Evolutionary conservation across 2,329 filamentous ascomycete genomes (phyloP).

Genomic region (Metarhizium rileyi): DNA sequence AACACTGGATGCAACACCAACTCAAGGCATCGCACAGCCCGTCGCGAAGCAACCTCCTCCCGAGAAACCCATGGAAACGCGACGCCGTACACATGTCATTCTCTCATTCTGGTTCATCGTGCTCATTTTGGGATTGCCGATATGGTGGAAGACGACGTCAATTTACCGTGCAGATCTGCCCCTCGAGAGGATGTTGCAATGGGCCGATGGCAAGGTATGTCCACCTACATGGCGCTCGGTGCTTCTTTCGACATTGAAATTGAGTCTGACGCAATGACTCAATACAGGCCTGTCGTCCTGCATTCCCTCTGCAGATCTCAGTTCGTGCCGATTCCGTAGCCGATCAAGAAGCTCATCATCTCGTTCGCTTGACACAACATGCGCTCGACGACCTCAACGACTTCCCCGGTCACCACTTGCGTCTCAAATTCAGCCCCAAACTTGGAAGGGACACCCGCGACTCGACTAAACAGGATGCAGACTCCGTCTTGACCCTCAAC

Average conservation of each 20-base stretch:
- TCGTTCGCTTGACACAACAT: conserved; percentile 75
- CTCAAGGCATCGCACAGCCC: conserved; percentile 7
- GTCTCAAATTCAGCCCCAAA: conserved; percentile 29
- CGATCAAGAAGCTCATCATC: conserved; percentile 57
- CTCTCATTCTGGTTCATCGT: conserved; percentile 87
- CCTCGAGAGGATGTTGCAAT: conserved; percentile 73
- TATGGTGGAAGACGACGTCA: conserved; percentile 93
- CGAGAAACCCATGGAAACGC: conserved; percentile 60
- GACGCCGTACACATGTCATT: conserved; percentile 65
- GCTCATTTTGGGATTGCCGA: conserved; percentile 71
- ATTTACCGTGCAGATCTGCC: conserved; percentile 84
- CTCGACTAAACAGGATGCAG: conserved; percentile 28
- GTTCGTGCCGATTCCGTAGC: conserved; percentile 61
- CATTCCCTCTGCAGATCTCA: conserved; percentile 77
- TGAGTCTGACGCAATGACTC: too few species aligned
- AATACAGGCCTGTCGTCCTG: conserved; percentile 73
- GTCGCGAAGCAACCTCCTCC: conserved; percentile 51
- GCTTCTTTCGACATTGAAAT: background rate
- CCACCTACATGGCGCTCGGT: background rate
- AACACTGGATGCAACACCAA: conserved; percentile 11
- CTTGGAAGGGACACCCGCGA: background rate
- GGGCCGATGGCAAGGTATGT: conserved; percentile 79
- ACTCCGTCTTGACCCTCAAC: conserved; percentile 59
- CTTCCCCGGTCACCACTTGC: conserved; percentile 74
- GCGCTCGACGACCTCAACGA: conserved; percentile 80